phyloP scores from a whole-genome alignment of 1,284 basidiomycete genomes.

The Cutaneotrichosporon curvatum region DNA sequence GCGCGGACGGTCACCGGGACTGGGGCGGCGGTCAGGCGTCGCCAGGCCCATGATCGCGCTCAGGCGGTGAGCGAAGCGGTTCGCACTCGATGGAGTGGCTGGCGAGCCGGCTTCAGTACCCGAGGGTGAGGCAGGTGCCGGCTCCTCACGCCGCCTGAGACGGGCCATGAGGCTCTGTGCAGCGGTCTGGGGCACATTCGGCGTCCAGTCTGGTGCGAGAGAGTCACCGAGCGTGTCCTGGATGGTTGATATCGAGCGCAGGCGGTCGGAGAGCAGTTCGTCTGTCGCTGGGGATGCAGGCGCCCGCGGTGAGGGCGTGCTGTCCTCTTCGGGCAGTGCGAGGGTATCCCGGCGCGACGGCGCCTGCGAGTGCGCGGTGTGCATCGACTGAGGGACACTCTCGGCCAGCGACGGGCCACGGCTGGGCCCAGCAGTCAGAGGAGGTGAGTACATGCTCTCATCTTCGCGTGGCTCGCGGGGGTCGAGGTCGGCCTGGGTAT shows the following conservation, averaged over 20 bases:
- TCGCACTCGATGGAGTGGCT: not conserved
- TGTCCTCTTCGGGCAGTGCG: not conserved
- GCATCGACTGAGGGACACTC: not conserved
- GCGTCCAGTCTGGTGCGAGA: constrained; percentile 17
- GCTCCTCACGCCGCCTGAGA: constrained; percentile 15
- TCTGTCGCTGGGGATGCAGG: constrained; percentile 18
- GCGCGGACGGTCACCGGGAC: not conserved
- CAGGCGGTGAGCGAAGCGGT: constrained; percentile 10
- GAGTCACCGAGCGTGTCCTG: constrained; percentile 20
- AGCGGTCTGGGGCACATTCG: not conserved
- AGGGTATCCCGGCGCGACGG: not conserved
- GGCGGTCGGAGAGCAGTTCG: constrained; percentile 27
- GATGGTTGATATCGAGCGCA: constrained; percentile 28
- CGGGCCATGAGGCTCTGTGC: constrained; percentile 13
- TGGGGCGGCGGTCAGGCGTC: not conserved
- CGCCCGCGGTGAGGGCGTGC: constrained; percentile 1
- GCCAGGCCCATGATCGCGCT: constrained; percentile 21
- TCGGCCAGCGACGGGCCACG: not conserved
- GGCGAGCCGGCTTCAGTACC: not conserved
- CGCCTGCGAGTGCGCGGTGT: not conserved
- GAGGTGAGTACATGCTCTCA: not conserved
- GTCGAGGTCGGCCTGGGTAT: not conserved
- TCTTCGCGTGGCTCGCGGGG: not conserved
- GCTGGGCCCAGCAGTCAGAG: not conserved
- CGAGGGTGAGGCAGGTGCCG: not conserved